A percentile compares a stretch with the other conserved stretches of the same genome.
Evolutionary conservation across 148 eudicot species (phyloP).

Genomic region (Fagopyrum tataricum): DNA sequence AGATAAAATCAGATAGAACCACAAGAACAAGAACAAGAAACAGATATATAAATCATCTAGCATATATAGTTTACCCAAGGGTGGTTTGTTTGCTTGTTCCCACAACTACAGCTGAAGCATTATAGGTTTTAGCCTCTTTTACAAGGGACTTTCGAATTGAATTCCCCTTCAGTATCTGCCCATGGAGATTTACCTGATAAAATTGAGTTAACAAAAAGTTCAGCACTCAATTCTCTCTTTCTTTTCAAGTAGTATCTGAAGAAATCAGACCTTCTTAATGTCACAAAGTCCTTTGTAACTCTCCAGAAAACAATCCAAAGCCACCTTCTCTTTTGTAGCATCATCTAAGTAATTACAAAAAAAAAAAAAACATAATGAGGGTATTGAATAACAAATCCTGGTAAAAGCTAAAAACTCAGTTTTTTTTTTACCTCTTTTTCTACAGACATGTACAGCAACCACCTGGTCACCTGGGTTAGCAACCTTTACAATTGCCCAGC

Average conservation of each 20-base stretch:
- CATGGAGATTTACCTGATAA: constrained; percentile 62
- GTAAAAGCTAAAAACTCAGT: not conserved
- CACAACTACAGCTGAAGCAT: constrained; percentile 48
- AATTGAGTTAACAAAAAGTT: not conserved
- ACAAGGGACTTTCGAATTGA: constrained; percentile 66
- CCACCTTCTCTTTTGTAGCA: constrained; percentile 27
- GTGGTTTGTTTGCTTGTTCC: constrained; percentile 49
- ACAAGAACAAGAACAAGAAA: not conserved
- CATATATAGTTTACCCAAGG: constrained; percentile 33
- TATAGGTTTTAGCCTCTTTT: constrained; percentile 56
- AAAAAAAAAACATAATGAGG: not conserved
- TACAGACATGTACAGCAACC: constrained; percentile 61
- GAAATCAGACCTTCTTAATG: constrained; percentile 49
- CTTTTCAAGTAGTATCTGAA: not conserved
- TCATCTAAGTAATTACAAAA: constrained; percentile 35
- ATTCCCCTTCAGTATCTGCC: constrained; percentile 48
- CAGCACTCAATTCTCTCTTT: not conserved
- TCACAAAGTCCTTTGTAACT: constrained; percentile 61
- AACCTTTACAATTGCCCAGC: constrained; percentile 84
- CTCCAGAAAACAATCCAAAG: constrained; percentile 55
- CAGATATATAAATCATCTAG: not conserved
- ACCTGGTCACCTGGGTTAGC: constrained; percentile 71
- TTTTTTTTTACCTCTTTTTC: constrained; percentile 30
- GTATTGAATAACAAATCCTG: not conserved
- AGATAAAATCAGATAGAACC: constrained; percentile 18